Evolutionary conservation across 176 grass and related monocot species (phyloP).

Genomic region (Coix lacrymajobi): DNA sequence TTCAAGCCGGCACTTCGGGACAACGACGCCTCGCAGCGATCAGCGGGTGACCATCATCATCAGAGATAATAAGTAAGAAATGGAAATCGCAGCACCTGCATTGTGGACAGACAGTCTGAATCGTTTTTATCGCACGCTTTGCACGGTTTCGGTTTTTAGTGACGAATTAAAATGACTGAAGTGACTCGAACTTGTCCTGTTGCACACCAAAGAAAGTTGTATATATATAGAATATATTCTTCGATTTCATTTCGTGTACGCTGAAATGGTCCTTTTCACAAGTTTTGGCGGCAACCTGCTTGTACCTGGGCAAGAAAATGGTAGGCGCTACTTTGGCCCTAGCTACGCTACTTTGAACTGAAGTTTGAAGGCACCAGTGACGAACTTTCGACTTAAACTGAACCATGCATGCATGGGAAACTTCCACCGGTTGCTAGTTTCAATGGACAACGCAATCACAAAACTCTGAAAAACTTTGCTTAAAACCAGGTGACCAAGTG

Average conservation of each 20-base stretch:
- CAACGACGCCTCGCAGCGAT: not conserved
- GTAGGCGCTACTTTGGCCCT: too few relatives aligned
- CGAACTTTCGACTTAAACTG: not conserved
- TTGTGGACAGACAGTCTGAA: not conserved
- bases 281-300: not conserved
- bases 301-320: not conserved
- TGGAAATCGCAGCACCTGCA: not conserved
- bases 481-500: not conserved
- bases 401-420: not conserved
- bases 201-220: not conserved
- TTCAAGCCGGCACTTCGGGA: not conserved
- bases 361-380: not conserved
- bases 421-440: not conserved
- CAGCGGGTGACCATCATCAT: not conserved
- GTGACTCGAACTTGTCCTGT: not conserved
- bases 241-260: not conserved
- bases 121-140: not conserved
- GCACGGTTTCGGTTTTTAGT: not conserved
- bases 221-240: not conserved
- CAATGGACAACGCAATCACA: not conserved
- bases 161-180: not conserved
- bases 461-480: not conserved
- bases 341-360: not conserved
- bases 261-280: not conserved
- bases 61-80: too few relatives aligned